Evolutionary conservation across 2,329 filamentous ascomycete genomes (phyloP).

Genomic region (Monosporascus sp.): DNA sequence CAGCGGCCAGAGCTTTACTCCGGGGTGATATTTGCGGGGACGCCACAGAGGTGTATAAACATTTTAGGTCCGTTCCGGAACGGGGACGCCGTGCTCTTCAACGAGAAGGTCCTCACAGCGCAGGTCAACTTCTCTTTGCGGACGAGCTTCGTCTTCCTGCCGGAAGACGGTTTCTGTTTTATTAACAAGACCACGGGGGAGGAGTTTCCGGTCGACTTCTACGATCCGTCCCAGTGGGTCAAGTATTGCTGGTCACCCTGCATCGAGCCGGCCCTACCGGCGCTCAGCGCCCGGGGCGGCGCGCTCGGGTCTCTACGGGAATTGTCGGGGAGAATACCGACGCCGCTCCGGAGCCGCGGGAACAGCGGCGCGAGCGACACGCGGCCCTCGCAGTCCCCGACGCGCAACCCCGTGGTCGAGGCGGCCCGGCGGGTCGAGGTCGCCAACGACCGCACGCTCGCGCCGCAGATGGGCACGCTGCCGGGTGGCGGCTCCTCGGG

Average conservation of each 20-base stretch:
- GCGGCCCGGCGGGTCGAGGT: constrained; percentile 23
- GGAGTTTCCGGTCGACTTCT: constrained; percentile 79
- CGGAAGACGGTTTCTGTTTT: constrained; percentile 83
- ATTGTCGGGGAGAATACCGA: constrained; percentile 37
- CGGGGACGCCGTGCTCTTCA: constrained; percentile 86
- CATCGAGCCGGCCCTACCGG: constrained; percentile 60
- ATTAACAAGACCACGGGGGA: constrained; percentile 76
- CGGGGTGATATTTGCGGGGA: constrained; percentile 79
- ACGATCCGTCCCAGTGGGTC: constrained; percentile 72
- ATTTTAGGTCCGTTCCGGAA: constrained; percentile 85
- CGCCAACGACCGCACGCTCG: constrained; percentile 33
- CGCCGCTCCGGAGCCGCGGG: constrained; percentile 38
- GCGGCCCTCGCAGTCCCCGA: constrained; percentile 12
- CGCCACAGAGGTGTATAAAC: constrained; percentile 82
- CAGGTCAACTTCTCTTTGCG: constrained; percentile 91
- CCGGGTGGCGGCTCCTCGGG: constrained; percentile 19
- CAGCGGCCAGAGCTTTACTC: constrained; percentile 77
- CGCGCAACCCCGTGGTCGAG: constrained; percentile 17
- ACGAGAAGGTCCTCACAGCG: constrained; percentile 82
- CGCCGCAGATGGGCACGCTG: constrained; percentile 40
- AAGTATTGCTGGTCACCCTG: constrained; percentile 75
- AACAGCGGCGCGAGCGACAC: constrained; percentile 31
- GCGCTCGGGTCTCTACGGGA: constrained; percentile 42
- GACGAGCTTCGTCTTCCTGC: constrained; percentile 78
- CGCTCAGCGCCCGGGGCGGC: constrained; percentile 36